Evolutionary conservation across 257 asterid genomes (phyloP).

Genomic region (Voacanga thouarsii): DNA sequence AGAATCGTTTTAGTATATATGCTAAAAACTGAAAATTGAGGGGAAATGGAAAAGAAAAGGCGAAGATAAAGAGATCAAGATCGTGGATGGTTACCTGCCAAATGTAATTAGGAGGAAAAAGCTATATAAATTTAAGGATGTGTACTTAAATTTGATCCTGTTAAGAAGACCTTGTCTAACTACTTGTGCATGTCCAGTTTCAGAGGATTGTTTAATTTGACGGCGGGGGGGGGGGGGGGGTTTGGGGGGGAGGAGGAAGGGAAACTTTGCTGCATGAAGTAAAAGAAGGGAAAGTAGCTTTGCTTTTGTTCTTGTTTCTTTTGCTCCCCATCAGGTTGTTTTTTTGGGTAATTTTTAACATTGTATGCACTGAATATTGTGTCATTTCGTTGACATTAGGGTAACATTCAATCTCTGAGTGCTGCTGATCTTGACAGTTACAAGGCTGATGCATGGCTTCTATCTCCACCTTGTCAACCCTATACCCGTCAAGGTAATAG

Average conservation of each 20-base stretch:
- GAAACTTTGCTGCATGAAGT: background rate
- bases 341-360: slow-evolving; percentile 14
- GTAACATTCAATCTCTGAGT: slow-evolving; percentile 88
- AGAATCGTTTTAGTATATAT: background rate
- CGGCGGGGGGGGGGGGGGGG: too few species aligned
- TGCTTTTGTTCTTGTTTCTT: background rate
- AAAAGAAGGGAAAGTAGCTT: background rate
- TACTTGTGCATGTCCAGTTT: background rate
- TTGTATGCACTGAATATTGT: background rate
- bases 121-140: background rate
- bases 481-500: slow-evolving; percentile 88
- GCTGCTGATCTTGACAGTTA: slow-evolving; percentile 76
- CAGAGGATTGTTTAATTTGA: background rate
- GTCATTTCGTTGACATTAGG: slow-evolving; percentile 48
- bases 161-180: background rate
- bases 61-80: background rate
- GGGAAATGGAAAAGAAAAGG: background rate
- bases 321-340: background rate
- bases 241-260: too few species aligned
- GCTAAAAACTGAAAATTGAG: background rate
- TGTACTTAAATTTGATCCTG: background rate
- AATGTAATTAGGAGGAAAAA: background rate
- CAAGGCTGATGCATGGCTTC: slow-evolving; percentile 77
- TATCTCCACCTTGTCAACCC: slow-evolving; percentile 99
- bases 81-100: background rate